phyloP scores from a whole-genome alignment of 2,329 filamentous ascomycete genomes.

The Colletotrichum sp. region DNA sequence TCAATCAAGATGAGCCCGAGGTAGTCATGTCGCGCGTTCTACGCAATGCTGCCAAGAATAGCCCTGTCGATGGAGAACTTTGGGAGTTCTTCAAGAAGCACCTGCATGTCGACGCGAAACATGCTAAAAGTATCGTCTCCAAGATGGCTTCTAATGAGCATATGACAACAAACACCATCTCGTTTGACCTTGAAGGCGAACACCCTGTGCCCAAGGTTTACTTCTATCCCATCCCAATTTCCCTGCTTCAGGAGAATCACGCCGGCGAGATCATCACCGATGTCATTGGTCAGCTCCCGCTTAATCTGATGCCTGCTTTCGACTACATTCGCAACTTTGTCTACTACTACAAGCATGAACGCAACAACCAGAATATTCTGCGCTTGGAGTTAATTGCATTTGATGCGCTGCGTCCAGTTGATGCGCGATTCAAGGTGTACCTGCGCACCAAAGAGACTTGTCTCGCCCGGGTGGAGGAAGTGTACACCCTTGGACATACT shows the following conservation, averaged over 20 bases:
- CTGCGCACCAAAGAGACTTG: conserved; percentile 32
- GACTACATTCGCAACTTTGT: not conserved
- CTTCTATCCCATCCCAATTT: conserved; percentile 28
- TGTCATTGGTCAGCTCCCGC: not conserved
- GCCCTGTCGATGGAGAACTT: not conserved
- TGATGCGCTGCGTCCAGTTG: conserved; percentile 29
- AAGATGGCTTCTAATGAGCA: conserved; percentile 10
- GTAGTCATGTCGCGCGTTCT: conserved; percentile 22
- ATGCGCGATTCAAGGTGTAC: conserved; percentile 42
- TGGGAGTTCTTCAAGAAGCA: conserved; percentile 28
- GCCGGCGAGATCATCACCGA: conserved; percentile 8
- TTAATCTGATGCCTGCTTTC: conserved; percentile 24
- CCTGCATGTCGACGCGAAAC: conserved; percentile 9
- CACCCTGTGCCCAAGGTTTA: conserved; percentile 26
- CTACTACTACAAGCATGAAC: not conserved
- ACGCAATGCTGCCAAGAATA: not conserved
- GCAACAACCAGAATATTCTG: not conserved
- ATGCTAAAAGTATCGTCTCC: not conserved
- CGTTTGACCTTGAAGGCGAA: conserved; percentile 28
- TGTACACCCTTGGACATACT: conserved; percentile 27
- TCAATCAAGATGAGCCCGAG: conserved; percentile 24
- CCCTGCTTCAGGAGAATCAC: conserved; percentile 7
- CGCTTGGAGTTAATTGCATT: conserved; percentile 34
- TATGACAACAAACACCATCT: conserved; percentile 16
- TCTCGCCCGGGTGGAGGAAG: conserved; percentile 31